Base-by-base conservation (phyloP, 768 basidiomycete species). In the Pilatotrama ljubarskyi region DNA sequence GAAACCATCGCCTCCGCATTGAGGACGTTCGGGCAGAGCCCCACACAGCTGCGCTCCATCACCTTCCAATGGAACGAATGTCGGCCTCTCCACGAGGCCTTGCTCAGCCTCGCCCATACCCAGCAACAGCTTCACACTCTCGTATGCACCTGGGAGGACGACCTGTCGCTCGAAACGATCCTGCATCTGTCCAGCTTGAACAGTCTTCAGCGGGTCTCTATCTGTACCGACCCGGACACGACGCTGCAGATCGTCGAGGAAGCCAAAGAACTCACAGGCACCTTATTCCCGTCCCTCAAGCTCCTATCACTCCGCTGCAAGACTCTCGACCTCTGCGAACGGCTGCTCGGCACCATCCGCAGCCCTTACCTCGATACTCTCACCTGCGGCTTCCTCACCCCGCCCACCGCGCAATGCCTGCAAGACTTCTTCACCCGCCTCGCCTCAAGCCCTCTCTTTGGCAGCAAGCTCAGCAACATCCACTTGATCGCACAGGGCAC, bases 231-330 rank as follows among this genome's bases (percentile, higher is more conserved):
- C 15, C 41, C 15, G 14, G 51, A 52, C 6, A 58, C 43, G 2
- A 46, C 43, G 13, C 20, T 17, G 25, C 14, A 24, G 17, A 9
- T 58, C n/a, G 18, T 49, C 15, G 41, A 51, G 32, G 20, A 20
- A 43, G 57, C 41, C 6, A 7, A 13, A 17, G 32, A 10, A 3
- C 18, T 14, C 22, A 18, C 24, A 4, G 44, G 57, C 0, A 24
- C 26, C 29, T 48, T 58, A 37, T 64, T 64, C 42, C 51, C 59
- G 1, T 26, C 55, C 14, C 42, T 64, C 6, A 49, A 25, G 14
- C 11, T 41, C 11, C 36, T 61, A 8, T 18, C 25, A 7, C 46
- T 64, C 17, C 26, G 49, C 43, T 20, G 44, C 24, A 29, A 53
- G 5, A 52, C 48, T 5, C 18, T 58, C 37, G 32, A n/a, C 11